Evolutionary conservation across 164 flowering plant species (phyloP), one percentile per base, ranked within the genome.

Genomic region (Berberis vulgaris): DNA sequence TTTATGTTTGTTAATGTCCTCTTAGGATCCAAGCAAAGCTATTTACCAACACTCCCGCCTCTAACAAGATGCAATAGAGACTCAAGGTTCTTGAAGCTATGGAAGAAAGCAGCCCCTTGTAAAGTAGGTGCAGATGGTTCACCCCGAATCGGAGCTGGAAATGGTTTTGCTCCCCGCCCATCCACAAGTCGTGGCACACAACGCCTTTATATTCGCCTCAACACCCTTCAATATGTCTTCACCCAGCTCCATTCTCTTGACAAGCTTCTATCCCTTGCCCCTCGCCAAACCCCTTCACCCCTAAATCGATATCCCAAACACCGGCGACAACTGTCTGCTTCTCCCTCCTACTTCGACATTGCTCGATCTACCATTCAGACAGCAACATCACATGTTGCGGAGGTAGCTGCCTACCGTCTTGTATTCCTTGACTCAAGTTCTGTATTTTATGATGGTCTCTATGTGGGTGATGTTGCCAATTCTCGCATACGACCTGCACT

Each of bases 161-260:
- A 83, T 53, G 86, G 77, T 1, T 75, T 81, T 54, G 77, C 86
- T 67, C 90, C 91, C 10, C 84, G 96, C 1, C 89, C 95, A 45
- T 89, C 96, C 26, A 91, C 90, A 5, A 94, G 96, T 71, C 88
- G 99, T 26, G 96, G 93, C 43, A 94, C 97, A 2, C 99, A 91
- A 58, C 96, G 96, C 69, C 84, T 91, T 11, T 94, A 94, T 73
- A 86, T 89, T 64, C 89, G 99, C 52, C 87, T 94, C 71, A 94
- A 94, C 86, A 86, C 97, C 65, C 76, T 94, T 41, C 87, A 94
- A 46, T 84, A 82, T 76, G 73, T 94, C 43, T 81, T 77, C n/a
- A 64, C 89, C 59, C 82, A 84, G 56, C 67, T 87, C 59, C 81
- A 94, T 67, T 70, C 86, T 61, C 78, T 94, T 7, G 87, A 89